Evolutionary conservation across 2,329 filamentous ascomycete species (phyloP).

Genomic region (Cytospora mali): DNA sequence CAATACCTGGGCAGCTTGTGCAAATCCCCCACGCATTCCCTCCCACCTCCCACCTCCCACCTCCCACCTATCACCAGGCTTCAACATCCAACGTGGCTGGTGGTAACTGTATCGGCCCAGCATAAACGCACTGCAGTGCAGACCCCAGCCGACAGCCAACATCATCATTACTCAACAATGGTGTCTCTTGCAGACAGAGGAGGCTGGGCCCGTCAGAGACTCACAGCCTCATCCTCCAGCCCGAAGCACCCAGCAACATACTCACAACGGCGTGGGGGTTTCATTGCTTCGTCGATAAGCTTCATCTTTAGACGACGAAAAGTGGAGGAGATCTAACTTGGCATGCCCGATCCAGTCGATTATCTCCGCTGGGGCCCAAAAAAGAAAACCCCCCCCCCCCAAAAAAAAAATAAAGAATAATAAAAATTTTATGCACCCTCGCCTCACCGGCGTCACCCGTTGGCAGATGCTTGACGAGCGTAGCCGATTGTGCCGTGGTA

Average conservation of each 20-base stretch:
- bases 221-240: neutral
- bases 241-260: neutral
- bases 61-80: neutral
- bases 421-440: too few relatives aligned
- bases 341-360: neutral
- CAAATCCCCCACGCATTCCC: constrained; percentile 19
- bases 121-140: too few relatives aligned
- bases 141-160: too few relatives aligned
- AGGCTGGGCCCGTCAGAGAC: neutral
- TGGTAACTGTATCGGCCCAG: neutral
- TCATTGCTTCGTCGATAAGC: neutral
- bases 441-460: neutral
- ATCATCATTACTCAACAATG: too few relatives aligned
- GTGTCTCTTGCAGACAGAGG: neutral
- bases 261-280: neutral
- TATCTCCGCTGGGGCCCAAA: neutral
- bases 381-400: too few relatives aligned
- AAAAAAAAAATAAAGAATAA: too few relatives aligned
- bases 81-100: neutral
- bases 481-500: neutral
- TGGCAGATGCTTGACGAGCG: neutral
- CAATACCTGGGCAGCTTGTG: constrained; percentile 1
- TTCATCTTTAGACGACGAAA: neutral
- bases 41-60: neutral
- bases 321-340: neutral